These are phyloP conservation scores for Candida suzukii DNA, from an alignment of 805 yeast genomes.

Conservation along the genomic window DNA sequence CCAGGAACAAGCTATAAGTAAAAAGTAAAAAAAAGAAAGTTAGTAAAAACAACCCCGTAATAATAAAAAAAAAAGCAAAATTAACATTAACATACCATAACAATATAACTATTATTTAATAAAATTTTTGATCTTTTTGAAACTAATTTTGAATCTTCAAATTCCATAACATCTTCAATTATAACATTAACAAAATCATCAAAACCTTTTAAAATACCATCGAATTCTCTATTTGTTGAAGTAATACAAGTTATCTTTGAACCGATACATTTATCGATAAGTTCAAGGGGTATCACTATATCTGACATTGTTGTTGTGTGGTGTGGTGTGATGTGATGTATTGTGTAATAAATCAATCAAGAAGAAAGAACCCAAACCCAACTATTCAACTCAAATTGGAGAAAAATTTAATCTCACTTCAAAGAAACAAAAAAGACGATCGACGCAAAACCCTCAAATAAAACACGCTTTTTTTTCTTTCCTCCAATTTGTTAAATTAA, in stretches of 20 bases:
- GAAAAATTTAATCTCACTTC: too few relatives aligned
- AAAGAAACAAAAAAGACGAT: background rate
- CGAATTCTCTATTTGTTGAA: conserved; percentile 62
- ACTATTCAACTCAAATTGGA: too few relatives aligned
- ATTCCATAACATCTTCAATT: conserved; percentile 71
- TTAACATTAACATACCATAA: conserved; percentile 59
- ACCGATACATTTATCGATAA: conserved; percentile 83
- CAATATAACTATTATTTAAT: conserved; percentile 64
- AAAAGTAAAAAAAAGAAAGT: background rate
- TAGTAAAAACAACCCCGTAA: too few relatives aligned
- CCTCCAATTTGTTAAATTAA: too few relatives aligned
- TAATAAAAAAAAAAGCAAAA: too few relatives aligned
- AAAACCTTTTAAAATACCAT: conserved; percentile 86
- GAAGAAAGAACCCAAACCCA: too few relatives aligned
- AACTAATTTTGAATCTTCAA: conserved; percentile 35
- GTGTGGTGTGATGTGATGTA: background rate
- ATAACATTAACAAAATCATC: conserved; percentile 95
- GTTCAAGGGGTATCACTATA: conserved; percentile 54
- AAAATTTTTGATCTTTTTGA: conserved; percentile 52
- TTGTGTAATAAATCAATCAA: background rate
- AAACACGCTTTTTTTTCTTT: too few relatives aligned
- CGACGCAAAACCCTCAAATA: background rate
- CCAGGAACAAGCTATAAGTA: conserved; percentile 34
- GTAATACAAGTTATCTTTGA: conserved; percentile 69
- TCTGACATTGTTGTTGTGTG: background rate